These are phyloP conservation scores for Penicillium janthinellum DNA, from an alignment of 2,329 filamentous ascomycete species.

Conservation along the genomic window DNA sequence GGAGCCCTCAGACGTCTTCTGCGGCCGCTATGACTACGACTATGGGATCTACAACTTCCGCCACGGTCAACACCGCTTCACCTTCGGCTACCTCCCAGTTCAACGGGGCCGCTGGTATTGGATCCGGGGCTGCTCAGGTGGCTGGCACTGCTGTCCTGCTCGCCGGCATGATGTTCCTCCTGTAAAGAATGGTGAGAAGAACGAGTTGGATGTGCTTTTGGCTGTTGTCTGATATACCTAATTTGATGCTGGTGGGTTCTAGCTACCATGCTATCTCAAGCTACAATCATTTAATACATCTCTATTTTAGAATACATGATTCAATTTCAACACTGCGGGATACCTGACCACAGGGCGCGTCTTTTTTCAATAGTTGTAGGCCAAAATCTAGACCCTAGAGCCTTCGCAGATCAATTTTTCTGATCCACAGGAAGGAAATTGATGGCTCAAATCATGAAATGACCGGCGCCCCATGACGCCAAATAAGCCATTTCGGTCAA, in stretches of 20 bases:
- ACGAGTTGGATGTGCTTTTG: not conserved
- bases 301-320: not conserved
- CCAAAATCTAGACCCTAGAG: not conserved
- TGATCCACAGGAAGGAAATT: not conserved
- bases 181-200: not conserved
- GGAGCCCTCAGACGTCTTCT: not conserved
- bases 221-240: not conserved
- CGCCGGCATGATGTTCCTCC: not conserved
- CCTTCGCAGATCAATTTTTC: not conserved
- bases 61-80: not conserved
- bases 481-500: not conserved
- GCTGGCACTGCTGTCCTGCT: not conserved
- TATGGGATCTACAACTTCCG: not conserved
- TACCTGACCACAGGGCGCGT: not conserved
- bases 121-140: not conserved
- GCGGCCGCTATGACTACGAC: not conserved
- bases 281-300: not conserved
- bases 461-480: not conserved
- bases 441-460: no score
- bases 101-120: not conserved
- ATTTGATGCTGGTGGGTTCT: not conserved
- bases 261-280: not conserved
- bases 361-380: not conserved
- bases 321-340: not conserved
- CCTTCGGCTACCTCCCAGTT: not conserved